These are phyloP conservation scores for Candida vartiovaarae DNA, from an alignment of 805 yeast genomes.

Conservation along the genomic window DNA sequence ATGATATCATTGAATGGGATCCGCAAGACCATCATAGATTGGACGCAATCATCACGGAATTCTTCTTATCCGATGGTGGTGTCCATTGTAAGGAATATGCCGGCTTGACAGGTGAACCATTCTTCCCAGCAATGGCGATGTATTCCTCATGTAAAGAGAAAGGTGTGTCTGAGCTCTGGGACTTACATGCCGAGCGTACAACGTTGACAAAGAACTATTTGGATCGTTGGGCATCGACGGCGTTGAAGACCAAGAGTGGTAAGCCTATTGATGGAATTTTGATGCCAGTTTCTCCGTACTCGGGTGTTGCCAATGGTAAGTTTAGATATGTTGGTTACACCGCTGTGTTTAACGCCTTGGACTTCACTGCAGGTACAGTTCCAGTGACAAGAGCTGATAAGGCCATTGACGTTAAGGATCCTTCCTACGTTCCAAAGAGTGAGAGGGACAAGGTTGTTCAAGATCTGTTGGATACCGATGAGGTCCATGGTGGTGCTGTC, in stretches of 20 bases:
- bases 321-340: slow-evolving; percentile 37
- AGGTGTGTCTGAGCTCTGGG: slow-evolving; percentile 36
- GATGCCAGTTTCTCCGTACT: slow-evolving; percentile 30
- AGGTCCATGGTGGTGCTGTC: slow-evolving; percentile 53
- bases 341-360: slow-evolving; percentile 45
- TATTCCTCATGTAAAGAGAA: slow-evolving; percentile 31
- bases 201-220: slow-evolving; percentile 31
- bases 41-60: slow-evolving; percentile 26
- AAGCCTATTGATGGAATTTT: slow-evolving; percentile 41
- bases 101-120: slow-evolving; percentile 36
- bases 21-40: slow-evolving; percentile 33
- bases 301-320: slow-evolving; percentile 28
- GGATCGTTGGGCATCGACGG: slow-evolving; percentile 36
- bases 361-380: slow-evolving; percentile 48
- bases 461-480: slow-evolving; percentile 41
- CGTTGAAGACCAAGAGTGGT: slow-evolving; percentile 28
- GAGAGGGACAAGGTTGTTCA: slow-evolving; percentile 38
- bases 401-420: slow-evolving; percentile 31
- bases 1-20: slow-evolving; percentile 43
- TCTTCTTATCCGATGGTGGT: slow-evolving; percentile 35
- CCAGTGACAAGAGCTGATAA: slow-evolving; percentile 54
- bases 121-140: slow-evolving; percentile 35
- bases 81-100: slow-evolving; percentile 28
- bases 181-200: slow-evolving; percentile 34
- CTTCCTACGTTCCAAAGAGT: slow-evolving; percentile 25